phyloP scores from a whole-genome alignment of 768 basidiomycete species.

The Mrakia gelida region DNA sequence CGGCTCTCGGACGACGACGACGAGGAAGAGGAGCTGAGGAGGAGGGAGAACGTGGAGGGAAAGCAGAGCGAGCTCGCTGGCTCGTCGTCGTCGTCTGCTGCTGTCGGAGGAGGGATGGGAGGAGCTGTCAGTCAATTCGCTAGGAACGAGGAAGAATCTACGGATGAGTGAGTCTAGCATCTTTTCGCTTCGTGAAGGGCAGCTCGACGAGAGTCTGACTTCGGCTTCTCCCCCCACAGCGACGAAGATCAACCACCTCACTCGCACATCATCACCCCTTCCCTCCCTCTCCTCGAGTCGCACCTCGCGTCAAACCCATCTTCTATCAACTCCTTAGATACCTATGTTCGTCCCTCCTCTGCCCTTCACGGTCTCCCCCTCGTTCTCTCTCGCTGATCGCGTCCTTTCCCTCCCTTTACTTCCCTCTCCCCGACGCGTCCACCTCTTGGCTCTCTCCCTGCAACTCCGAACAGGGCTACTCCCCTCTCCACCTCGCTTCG shows the following conservation, averaged over 20 bases:
- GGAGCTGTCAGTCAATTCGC: slow-evolving; percentile 5
- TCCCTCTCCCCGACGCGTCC: background rate
- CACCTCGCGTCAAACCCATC: background rate
- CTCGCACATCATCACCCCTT: slow-evolving; percentile 1
- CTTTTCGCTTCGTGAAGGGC: background rate
- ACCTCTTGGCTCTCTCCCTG: background rate
- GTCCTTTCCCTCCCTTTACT: background rate
- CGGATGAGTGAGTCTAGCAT: background rate
- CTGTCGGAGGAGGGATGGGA: slow-evolving; percentile 7
- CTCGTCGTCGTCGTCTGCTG: background rate
- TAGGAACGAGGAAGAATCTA: background rate
- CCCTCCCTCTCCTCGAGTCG: background rate
- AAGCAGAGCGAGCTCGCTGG: background rate
- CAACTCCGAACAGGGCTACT: background rate
- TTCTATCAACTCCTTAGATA: background rate
- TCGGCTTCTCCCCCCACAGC: background rate
- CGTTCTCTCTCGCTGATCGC: background rate
- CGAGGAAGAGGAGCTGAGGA: background rate
- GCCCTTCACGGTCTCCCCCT: too few relatives aligned
- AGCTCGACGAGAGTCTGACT: background rate
- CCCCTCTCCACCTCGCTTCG: slow-evolving; percentile 9
- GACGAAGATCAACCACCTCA: background rate
- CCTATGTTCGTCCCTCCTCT: background rate
- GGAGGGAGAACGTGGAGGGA: background rate
- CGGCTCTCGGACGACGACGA: background rate